These are phyloP conservation scores for Cnidoscolus chayamansa DNA, from an alignment of 441 rosid species.

Conservation along the genomic window DNA sequence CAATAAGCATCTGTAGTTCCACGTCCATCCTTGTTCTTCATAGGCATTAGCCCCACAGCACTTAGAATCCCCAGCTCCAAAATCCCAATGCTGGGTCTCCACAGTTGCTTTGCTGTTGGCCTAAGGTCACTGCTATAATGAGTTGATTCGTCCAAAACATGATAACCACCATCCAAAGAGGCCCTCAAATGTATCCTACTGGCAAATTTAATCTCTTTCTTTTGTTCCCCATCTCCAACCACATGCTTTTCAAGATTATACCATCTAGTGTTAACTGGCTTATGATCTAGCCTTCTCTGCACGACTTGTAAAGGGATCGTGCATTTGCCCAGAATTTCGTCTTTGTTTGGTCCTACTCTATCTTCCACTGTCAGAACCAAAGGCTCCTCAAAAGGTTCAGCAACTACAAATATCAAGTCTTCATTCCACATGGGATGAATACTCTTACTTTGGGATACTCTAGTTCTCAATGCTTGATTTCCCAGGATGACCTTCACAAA, in stretches of 20 bases:
- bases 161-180: constrained; percentile 87
- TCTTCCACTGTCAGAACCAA: constrained; percentile 69
- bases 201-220: constrained; percentile 76
- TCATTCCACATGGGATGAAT: constrained; percentile 73
- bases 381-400: constrained; percentile 90
- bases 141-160: constrained; percentile 90
- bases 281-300: constrained; percentile 79
- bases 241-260: constrained; percentile 74
- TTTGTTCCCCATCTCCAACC: constrained; percentile 54
- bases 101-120: constrained; percentile 83
- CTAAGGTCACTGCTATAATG: constrained; percentile 83
- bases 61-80: constrained; percentile 75
- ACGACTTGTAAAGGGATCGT: constrained; percentile 47
- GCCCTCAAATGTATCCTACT: constrained; percentile 78
- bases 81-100: constrained; percentile 76
- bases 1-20: constrained; percentile 89
- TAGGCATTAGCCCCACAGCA: constrained; percentile 69
- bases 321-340: constrained; percentile 62
- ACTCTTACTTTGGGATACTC: constrained; percentile 48
- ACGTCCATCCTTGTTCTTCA: constrained; percentile 69
- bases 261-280: constrained; percentile 79
- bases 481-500: constrained; percentile 71
- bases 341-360: constrained; percentile 51
- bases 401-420: constrained; percentile 73
- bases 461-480: constrained; percentile 63